phyloP scores from a whole-genome alignment of 768 basidiomycete species.

The Thelephora aurantiotincta region DNA sequence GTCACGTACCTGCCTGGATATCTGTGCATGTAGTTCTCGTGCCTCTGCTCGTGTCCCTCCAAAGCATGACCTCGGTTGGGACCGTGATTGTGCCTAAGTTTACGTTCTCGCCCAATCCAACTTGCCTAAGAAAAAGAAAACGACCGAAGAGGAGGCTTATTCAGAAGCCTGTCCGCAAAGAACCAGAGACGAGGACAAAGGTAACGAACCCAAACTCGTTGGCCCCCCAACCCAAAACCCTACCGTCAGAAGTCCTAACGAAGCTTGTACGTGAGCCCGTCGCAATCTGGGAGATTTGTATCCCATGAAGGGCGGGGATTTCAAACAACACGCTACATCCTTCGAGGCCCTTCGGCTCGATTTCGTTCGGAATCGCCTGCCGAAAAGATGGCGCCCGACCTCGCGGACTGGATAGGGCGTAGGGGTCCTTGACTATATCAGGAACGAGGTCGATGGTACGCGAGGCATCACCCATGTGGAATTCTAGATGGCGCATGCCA shows the following conservation, averaged over 20 bases:
- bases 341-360: slow-evolving; percentile 30
- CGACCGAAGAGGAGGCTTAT: background rate
- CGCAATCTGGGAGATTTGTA: slow-evolving; percentile 53
- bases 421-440: slow-evolving; percentile 37
- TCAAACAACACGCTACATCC: slow-evolving; percentile 66
- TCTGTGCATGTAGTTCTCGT: slow-evolving; percentile 46
- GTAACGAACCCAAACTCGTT: slow-evolving; percentile 64
- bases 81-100: slow-evolving; percentile 56
- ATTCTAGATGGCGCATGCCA: slow-evolving; percentile 53
- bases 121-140: slow-evolving; percentile 39
- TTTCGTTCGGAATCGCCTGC: slow-evolving; percentile 16
- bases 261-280: slow-evolving; percentile 66
- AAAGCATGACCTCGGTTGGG: slow-evolving; percentile 76
- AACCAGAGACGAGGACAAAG: background rate
- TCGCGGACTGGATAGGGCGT: slow-evolving; percentile 28
- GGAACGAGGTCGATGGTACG: slow-evolving; percentile 39
- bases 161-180: background rate
- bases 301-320: slow-evolving; percentile 53
- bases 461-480: slow-evolving; percentile 20
- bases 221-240: slow-evolving; percentile 81
- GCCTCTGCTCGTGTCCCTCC: slow-evolving; percentile 35
- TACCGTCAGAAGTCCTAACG: slow-evolving; percentile 48
- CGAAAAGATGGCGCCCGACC: slow-evolving; percentile 17
- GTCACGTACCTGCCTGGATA: slow-evolving; percentile 43
- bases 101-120: slow-evolving; percentile 58